These are phyloP conservation scores for Bocquillonia castaneifolia DNA, from an alignment of 441 rosid species.

Conservation along the genomic window DNA sequence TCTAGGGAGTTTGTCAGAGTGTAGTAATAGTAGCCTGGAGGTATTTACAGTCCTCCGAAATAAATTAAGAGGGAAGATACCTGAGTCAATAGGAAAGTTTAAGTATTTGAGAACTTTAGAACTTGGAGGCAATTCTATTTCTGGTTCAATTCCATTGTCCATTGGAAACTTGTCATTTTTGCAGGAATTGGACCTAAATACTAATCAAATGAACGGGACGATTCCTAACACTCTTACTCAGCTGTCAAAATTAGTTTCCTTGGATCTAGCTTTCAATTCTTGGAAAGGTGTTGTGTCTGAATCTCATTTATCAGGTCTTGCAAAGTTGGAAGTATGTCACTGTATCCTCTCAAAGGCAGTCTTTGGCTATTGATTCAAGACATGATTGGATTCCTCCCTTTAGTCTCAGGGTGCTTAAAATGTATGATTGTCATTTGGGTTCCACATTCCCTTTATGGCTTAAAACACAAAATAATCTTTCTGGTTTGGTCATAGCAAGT, in stretches of 20 bases:
- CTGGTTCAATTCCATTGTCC: background rate
- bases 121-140: background rate
- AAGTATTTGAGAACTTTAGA: background rate
- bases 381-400: constrained; percentile 1
- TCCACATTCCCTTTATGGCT: constrained; percentile 4
- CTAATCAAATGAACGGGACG: background rate
- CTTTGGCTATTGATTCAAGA: background rate
- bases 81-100: background rate
- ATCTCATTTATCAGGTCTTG: background rate
- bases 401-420: background rate
- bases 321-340: background rate
- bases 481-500: background rate
- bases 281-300: background rate
- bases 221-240: background rate
- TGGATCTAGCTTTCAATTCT: background rate
- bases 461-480: background rate
- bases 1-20: background rate
- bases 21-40: constrained; percentile 1
- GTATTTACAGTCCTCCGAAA: background rate
- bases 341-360: background rate
- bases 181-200: background rate
- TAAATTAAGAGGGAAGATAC: background rate
- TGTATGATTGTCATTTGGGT: background rate
- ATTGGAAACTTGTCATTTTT: constrained; percentile 4
- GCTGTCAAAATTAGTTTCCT: background rate